phyloP scores from a whole-genome alignment of 768 basidiomycete species.

The Phylloporus scabripes region DNA sequence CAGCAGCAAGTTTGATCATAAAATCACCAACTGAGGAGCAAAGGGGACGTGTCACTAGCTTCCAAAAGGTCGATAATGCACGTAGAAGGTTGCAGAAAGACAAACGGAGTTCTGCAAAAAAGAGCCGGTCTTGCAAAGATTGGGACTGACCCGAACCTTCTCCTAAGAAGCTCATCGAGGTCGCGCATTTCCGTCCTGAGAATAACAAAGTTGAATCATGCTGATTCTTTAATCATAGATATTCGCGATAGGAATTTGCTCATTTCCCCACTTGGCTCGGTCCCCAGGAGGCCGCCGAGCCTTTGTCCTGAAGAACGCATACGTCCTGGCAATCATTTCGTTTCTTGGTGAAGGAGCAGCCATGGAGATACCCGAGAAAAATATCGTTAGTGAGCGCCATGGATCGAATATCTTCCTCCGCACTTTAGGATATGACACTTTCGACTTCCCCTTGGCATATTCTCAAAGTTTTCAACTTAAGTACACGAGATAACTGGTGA shows the following conservation, averaged over 20 bases:
- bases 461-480: background rate
- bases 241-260: too few species aligned
- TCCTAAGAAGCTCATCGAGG: background rate
- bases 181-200: background rate
- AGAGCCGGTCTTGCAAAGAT: constrained; percentile 22
- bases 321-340: background rate
- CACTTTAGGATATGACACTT: too few species aligned
- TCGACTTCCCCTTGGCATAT: too few species aligned
- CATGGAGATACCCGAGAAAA: background rate
- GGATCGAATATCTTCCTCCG: too few species aligned
- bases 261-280: too few species aligned
- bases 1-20: constrained; percentile 21
- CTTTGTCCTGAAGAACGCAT: background rate
- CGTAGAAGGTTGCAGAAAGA: constrained; percentile 25
- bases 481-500: too few species aligned
- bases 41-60: constrained; percentile 18
- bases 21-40: constrained; percentile 23
- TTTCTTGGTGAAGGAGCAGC: background rate
- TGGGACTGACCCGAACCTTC: constrained; percentile 19
- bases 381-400: background rate
- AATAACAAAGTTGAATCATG: background rate
- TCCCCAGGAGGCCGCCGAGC: background rate
- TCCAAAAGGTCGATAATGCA: constrained; percentile 18
- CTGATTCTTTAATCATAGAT: background rate
- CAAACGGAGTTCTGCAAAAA: constrained; percentile 23